phyloP scores from a whole-genome alignment of 129 eudicot species.

The Silybum marianum region DNA sequence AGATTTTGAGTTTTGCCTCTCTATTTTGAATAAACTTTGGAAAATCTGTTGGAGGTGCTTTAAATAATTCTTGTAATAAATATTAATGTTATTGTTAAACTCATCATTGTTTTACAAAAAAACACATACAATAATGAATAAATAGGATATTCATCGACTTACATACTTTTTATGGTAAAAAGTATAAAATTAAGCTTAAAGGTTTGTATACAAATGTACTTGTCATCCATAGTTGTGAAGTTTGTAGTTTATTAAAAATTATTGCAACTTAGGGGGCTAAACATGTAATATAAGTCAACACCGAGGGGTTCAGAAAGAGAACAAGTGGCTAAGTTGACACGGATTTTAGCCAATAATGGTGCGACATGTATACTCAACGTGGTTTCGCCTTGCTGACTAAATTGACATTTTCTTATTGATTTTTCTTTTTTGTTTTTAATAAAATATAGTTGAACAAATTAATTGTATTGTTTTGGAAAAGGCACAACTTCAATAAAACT shows the following conservation, averaged over 20 bases:
- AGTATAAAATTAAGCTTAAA: not conserved
- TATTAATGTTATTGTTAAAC: not conserved
- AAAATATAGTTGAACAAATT: not conserved
- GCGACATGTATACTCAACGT: constrained; percentile 27
- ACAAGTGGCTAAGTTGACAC: constrained; percentile 24
- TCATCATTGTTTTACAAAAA: not conserved
- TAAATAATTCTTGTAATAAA: too few relatives aligned
- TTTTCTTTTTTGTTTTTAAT: not conserved
- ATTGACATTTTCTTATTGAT: constrained; percentile 17
- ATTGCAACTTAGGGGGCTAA: not conserved
- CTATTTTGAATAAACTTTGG: too few relatives aligned
- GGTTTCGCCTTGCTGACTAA: not conserved
- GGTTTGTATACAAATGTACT: not conserved
- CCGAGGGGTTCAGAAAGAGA: not conserved
- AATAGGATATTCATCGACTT: not conserved
- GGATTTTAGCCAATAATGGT: constrained; percentile 7
- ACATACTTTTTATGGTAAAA: too few relatives aligned
- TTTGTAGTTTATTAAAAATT: not conserved
- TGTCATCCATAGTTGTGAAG: not conserved
- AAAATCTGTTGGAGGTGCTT: too few relatives aligned
- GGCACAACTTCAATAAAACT: not conserved
- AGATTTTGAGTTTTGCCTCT: too few relatives aligned
- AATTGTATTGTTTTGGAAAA: not conserved
- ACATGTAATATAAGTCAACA: not conserved
- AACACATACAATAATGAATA: not conserved